Base-by-base conservation (phyloP, 305 asterid species). In the Plantago lanceolata region DNA sequence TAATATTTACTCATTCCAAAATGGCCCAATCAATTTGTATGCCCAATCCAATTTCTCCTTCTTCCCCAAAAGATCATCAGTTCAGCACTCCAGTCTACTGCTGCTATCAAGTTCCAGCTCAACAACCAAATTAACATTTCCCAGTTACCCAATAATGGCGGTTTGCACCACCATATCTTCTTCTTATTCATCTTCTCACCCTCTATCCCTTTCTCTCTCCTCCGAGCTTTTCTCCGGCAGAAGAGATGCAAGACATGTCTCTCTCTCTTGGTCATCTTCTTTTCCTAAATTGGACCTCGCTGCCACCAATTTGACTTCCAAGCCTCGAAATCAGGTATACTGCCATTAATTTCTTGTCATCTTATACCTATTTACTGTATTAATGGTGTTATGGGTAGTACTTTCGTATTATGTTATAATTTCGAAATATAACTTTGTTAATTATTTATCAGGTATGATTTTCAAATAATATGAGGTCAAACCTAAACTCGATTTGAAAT, bases 101-200 rank as follows among this genome's bases (percentile, higher is more conserved):
- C 28, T 37, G 2, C 8, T 8, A 37, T 8, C 8, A 4, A 8
- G 3, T 9, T 35, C 13, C 44, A 35, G 44, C 15, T 40, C 3
- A 33, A 33, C 8, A 6, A 33, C 40, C 40, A 33, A 33, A 33
- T 33, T 33, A 33, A 33, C 40, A 3, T 8, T 2, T 40, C 15
- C 11, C 15, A 40, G 45, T 40, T 9, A 40, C 15, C 45, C 11
- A 20, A 52, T 20, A 52, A 52, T 52, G 57, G 57, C 57, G 57
- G 57, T 52, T 52, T 52, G 57, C 33, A 19, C 33, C 33, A 19
- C 33, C 57, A 52, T 50, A 11, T 50, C 56, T 50, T 18, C 56
- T 50, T 18, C 56, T 50, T 18, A 6, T 0, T 33, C 28, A 24
- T 24, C 28, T 24, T 24, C 53, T 48, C 53, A 48, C 15, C 53